These are phyloP conservation scores for Pouteria campechiana DNA, from an alignment of 179 eudicot species.

Conservation along the genomic window DNA sequence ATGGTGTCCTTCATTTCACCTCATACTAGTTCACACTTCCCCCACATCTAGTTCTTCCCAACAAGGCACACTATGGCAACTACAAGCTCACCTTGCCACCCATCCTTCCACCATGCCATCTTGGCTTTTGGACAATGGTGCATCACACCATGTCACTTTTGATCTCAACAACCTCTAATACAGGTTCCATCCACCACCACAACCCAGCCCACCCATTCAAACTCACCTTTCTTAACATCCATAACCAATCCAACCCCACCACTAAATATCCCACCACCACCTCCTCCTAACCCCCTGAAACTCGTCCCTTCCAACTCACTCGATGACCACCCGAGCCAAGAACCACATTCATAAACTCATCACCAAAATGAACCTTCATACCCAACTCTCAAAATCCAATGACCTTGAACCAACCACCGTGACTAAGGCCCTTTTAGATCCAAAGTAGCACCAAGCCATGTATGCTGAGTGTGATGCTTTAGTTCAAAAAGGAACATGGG, in stretches of 20 bases:
- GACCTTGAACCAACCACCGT: neutral
- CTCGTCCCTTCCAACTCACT: neutral
- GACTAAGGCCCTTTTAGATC: neutral
- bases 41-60: neutral
- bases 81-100: neutral
- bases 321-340: too few relatives aligned
- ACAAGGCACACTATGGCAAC: neutral
- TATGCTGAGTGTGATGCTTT: neutral
- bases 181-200: neutral
- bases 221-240: neutral
- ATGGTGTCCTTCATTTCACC: neutral
- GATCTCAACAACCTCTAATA: neutral
- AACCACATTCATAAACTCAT: too few relatives aligned
- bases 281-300: neutral
- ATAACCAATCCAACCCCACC: neutral
- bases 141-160: neutral
- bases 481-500: neutral
- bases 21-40: neutral
- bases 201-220: neutral
- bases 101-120: neutral
- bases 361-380: neutral
- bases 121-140: neutral
- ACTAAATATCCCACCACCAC: neutral
- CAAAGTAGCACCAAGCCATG: neutral
- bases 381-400: neutral